Percentiles rank a stretch among this genome's conserved stretches.
These are phyloP conservation scores for Catenaria anguillulae DNA, from an alignment of 371 early-diverging fungal species.

Conservation along the genomic window DNA sequence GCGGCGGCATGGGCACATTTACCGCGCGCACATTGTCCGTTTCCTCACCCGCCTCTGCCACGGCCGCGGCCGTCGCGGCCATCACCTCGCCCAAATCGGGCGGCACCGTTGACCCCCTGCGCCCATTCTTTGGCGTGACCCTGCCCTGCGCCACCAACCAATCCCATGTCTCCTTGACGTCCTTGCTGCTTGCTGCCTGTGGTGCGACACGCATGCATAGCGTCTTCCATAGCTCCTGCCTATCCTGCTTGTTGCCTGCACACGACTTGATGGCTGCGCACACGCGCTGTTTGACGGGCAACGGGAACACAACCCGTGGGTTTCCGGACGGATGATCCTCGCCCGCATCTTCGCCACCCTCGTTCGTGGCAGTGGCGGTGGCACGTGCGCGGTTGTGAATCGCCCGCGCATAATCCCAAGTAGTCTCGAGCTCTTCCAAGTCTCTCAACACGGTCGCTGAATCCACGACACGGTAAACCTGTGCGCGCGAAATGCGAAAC, in stretches of 20 bases:
- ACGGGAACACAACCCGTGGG: background rate
- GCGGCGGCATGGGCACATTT: too few relatives aligned
- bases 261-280: background rate
- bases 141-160: background rate
- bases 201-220: background rate
- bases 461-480: background rate
- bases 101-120: too few relatives aligned
- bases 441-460: background rate
- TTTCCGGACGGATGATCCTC: too few relatives aligned
- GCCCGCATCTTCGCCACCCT: too few relatives aligned
- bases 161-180: background rate
- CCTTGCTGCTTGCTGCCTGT: background rate
- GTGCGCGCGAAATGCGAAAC: conserved; percentile 2
- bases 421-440: background rate
- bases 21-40: too few relatives aligned
- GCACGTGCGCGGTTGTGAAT: too few relatives aligned
- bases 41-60: too few relatives aligned
- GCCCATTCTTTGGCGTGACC: too few relatives aligned
- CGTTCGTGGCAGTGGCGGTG: too few relatives aligned
- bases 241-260: background rate
- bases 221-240: background rate
- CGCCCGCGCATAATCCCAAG: background rate
- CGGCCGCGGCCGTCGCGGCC: too few relatives aligned
- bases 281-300: conserved; percentile 1
- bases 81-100: too few relatives aligned